Base-by-base conservation (phyloP, 768 basidiomycete genomes). In the Suillus variegatus region DNA sequence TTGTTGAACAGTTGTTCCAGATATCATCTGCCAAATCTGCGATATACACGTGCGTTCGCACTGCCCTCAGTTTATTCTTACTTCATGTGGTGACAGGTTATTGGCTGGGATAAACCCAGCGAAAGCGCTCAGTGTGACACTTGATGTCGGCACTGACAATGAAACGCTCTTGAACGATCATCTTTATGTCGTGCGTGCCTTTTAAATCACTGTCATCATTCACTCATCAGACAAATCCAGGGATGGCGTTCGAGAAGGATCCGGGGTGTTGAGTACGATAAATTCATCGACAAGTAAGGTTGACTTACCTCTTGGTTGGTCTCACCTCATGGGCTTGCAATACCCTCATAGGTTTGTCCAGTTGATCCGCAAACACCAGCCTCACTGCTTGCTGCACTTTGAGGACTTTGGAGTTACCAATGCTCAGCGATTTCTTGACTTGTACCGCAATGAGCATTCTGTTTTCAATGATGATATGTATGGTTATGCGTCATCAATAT, bases 391-490 rank as follows among this genome's bases (percentile, higher is more conserved):
- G 4, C 78, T 92, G 4, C 93, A 96, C 73, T 94, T 95, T 63
- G 93, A 95, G 72, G 93, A 95, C 70, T 94, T 94, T 66, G 92
- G 92, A 4, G 87, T 91, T 3, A 82, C 83, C 36, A 94, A 94
- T 67, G 93, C 93, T 0, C 85, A 90, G 65, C 77, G 85, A 20
- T 74, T 94, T 1, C 80, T 95, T 44, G 81, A 87, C 49, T 77
- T 80, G 46, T 93, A 91, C 75, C 80, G 82, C 10, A 81, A 85
- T 51, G 75, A 82, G n/a, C 90, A 91, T 68, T 79, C 88, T 1
- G 84, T 87, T 6, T 91, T 95, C 81, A 95, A 95, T 73, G 94
- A 95, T 67, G 93, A 95, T 73, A 90, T 94, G 89, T 89, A 74
- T 1, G 77, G 70, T n/a, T 46, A 28, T 2, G 1, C 25, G 2